These are phyloP conservation scores for Rubus idaeus DNA, from an alignment of 306 rosid genomes.

Conservation along the genomic window DNA sequence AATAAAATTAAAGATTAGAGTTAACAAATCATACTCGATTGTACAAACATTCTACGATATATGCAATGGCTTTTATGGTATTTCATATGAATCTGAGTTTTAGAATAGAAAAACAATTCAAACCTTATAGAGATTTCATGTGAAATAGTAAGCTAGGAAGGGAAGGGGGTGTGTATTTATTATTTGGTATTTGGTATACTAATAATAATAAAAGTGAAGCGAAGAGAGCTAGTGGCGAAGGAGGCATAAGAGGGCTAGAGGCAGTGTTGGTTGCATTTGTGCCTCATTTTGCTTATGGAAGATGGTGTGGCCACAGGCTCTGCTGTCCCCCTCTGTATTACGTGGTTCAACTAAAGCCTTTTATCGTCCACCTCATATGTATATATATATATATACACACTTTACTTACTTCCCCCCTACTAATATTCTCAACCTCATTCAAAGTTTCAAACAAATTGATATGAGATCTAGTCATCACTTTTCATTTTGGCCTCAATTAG, in stretches of 20 bases:
- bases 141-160: background rate
- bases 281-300: constrained; percentile 30
- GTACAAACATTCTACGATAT: too few relatives aligned
- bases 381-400: background rate
- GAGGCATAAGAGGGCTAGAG: constrained; percentile 16
- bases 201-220: background rate
- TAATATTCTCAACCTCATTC: background rate
- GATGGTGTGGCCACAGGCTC: constrained; percentile 35
- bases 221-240: constrained; percentile 28
- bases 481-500: background rate
- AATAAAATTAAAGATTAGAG: too few relatives aligned
- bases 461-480: background rate
- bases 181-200: constrained; percentile 1
- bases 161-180: constrained; percentile 11
- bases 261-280: constrained; percentile 39
- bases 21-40: too few relatives aligned
- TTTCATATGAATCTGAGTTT: background rate
- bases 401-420: background rate
- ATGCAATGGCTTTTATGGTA: constrained; percentile 16
- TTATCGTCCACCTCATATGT: constrained; percentile 5
- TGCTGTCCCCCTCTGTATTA: constrained; percentile 14
- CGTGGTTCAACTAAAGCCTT: constrained; percentile 50
- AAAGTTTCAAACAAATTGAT: background rate
- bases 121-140: background rate
- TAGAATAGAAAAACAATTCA: background rate